These are phyloP conservation scores for Penicillium crystallinum DNA, from an alignment of 495 filamentous ascomycete genomes.

Conservation along the genomic window DNA sequence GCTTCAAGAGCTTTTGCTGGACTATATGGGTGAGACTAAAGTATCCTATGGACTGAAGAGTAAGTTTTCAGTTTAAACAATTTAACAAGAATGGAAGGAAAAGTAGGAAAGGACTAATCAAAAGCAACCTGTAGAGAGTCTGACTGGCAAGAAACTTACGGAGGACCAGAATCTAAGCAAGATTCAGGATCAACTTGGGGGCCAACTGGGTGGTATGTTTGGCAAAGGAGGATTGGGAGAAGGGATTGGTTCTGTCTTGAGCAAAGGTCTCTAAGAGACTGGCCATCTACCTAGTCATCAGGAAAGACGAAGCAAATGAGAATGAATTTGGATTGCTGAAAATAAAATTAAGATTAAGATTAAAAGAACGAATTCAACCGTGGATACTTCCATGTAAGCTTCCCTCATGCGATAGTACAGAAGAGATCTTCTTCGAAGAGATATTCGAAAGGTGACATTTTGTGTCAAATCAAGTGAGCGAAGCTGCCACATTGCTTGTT, in stretches of 20 bases:
- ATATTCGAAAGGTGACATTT: neutral
- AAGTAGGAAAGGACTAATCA: neutral
- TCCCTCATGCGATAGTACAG: neutral
- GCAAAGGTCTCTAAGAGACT: constrained; percentile 13
- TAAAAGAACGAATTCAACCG: neutral
- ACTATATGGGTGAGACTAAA: constrained; percentile 52
- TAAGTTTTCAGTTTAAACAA: constrained; percentile 9
- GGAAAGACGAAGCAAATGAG: neutral
- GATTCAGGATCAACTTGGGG: constrained; percentile 31
- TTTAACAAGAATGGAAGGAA: neutral
- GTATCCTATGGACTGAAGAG: constrained; percentile 36
- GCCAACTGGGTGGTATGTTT: constrained; percentile 22
- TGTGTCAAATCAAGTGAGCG: neutral
- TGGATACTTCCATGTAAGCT: neutral
- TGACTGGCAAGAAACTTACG: constrained; percentile 29
- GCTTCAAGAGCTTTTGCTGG: constrained; percentile 42
- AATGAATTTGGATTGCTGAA: neutral
- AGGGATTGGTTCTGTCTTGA: constrained; percentile 19
- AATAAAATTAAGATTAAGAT: neutral
- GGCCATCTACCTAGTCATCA: neutral
- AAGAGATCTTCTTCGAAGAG: no score
- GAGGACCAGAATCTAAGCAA: constrained; percentile 34
- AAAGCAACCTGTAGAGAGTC: constrained; percentile 9
- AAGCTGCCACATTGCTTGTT: neutral
- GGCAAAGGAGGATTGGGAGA: constrained; percentile 19